These are phyloP conservation scores for Wickerhamiella nectarea DNA, from an alignment of 805 yeast genomes.

Conservation along the genomic window DNA sequence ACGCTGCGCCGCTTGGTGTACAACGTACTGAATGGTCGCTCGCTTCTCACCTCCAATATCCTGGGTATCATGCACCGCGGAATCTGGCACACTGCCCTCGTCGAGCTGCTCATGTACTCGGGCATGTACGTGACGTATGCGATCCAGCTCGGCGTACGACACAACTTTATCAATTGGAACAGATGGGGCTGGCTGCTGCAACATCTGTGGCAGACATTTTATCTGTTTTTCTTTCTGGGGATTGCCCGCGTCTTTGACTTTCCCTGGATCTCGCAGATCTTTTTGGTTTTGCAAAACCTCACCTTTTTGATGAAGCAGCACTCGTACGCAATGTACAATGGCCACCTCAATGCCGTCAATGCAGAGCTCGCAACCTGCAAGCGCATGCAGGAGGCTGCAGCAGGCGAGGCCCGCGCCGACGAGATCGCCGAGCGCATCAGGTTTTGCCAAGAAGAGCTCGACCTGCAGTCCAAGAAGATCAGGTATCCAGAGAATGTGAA, in stretches of 20 bases:
- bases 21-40: slow-evolving; percentile 36
- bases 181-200: slow-evolving; percentile 51
- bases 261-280: slow-evolving; percentile 88
- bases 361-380: slow-evolving; percentile 8
- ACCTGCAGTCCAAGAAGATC: slow-evolving; percentile 35
- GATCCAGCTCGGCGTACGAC: slow-evolving; percentile 43
- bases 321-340: slow-evolving; percentile 83
- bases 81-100: slow-evolving; percentile 49
- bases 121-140: slow-evolving; percentile 45
- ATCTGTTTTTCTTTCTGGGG: slow-evolving; percentile 39
- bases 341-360: slow-evolving; percentile 44
- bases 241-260: slow-evolving; percentile 43
- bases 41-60: slow-evolving; percentile 39
- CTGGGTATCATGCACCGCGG: slow-evolving; percentile 46
- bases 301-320: slow-evolving; percentile 93
- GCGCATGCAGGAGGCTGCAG: slow-evolving; percentile 14
- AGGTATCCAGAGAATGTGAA: slow-evolving; percentile 65
- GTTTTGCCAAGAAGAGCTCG: slow-evolving; percentile 63
- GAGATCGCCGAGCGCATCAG: slow-evolving; percentile 37
- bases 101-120: slow-evolving; percentile 65
- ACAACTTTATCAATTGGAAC: slow-evolving; percentile 43
- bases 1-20: slow-evolving; percentile 37
- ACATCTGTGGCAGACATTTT: slow-evolving; percentile 40
- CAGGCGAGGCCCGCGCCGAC: neutral
- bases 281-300: slow-evolving; percentile 66